phyloP scores from a whole-genome alignment of 257 asterid species.

The Haberlea rhodopensis region DNA sequence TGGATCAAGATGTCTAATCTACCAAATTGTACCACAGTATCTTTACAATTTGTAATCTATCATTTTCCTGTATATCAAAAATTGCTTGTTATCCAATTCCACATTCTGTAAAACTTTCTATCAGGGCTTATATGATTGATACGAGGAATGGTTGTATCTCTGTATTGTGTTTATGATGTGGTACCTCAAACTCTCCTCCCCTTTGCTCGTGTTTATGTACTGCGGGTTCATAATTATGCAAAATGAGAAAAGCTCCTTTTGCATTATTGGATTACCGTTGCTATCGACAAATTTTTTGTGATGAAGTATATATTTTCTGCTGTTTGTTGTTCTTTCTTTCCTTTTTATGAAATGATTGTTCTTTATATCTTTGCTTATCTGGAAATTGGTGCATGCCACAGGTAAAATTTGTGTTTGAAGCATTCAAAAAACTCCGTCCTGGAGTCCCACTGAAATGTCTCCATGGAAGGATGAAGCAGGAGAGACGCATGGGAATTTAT shows the following conservation, averaged over 20 bases:
- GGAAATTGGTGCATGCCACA: constrained; percentile 30
- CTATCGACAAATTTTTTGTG: no score
- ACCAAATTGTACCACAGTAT: background rate
- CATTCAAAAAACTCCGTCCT: constrained; percentile 95
- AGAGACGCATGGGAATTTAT: constrained; percentile 72
- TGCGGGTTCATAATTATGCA: background rate
- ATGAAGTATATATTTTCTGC: background rate
- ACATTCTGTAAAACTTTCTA: background rate
- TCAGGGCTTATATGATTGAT: background rate
- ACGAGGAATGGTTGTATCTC: background rate
- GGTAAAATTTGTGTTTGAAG: constrained; percentile 79
- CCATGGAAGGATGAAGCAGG: constrained; percentile 93
- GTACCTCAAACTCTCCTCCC: no score
- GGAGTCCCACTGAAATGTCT: constrained; percentile 84
- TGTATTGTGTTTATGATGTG: background rate
- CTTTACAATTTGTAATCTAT: background rate
- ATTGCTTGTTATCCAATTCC: background rate
- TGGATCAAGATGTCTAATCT: constrained; percentile 10
- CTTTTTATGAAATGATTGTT: background rate
- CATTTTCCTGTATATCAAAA: background rate
- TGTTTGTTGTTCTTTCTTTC: background rate
- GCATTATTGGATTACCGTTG: no score
- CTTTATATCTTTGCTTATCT: constrained; percentile 21
- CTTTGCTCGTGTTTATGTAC: background rate
- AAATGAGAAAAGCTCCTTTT: no score